Base-by-base conservation (phyloP, 345 rosid species). In the Citrus inodora region DNA sequence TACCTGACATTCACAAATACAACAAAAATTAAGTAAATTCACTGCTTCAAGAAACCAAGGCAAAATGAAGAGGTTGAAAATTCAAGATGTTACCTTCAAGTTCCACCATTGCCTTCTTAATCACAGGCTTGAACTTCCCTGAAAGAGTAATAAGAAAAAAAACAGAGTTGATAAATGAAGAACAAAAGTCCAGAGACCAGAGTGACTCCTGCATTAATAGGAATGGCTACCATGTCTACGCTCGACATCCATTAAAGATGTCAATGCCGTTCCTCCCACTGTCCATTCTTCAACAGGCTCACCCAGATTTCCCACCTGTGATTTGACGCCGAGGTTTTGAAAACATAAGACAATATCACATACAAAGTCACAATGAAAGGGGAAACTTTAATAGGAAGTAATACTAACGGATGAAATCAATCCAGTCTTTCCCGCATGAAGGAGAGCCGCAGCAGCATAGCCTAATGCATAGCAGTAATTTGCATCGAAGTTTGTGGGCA, bases 241-340 rank as follows among this genome's bases (percentile, higher is more conserved):
- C 80, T 88, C 91, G 42, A 88, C 91, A 17, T 88, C 91, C 91
- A 88, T 88, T 73, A 88, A 76, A 51, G 91, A 75, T 56, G 91
- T 83, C 81, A 84, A 71, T 7, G 84, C 86, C 58, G 86, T 82
- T 67, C 85, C 86, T 46, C 87, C 79, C 48, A 83, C 86, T 0
- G 86, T 84, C 87, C 88, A 87, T 73, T 87, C 86, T 32, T 79
- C 78, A 55, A 79, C 86, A 24, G 86, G 82, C 19, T 86, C 82
- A 74, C 78, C 70, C 69, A 86, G 76, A 77, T 86, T 86, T 62
- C 85, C 86, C 33, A 86, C 84, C 88, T 86, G 82, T 53, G 58
- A 53, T 16, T 53, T 53, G 35, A 8, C 1, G 69, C 38, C 22
- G 51, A 13, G 17, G 51, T 46, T 42, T 46, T 46, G 51, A 11